These are phyloP conservation scores for Eutrema japonicum DNA, from an alignment of 345 rosid genomes.

Conservation along the genomic window DNA sequence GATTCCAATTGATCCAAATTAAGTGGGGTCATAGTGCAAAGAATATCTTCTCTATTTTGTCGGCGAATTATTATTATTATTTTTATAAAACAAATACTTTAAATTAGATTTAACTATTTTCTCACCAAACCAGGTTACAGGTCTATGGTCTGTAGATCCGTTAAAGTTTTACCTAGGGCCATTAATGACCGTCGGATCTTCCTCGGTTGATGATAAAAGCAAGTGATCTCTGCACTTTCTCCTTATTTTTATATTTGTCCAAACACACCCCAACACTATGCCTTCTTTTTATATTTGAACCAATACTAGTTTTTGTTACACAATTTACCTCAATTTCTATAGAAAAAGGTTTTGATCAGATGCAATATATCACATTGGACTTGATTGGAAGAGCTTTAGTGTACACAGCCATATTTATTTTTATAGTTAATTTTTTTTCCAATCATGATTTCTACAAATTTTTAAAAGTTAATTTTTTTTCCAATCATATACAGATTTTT, in stretches of 20 bases:
- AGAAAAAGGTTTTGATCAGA: not conserved
- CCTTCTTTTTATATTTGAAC: not conserved
- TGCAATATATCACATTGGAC: not conserved
- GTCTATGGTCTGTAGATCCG: slow-evolving; percentile 25
- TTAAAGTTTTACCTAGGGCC: slow-evolving; percentile 5
- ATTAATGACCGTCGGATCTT: slow-evolving; percentile 54
- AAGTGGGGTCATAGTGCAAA: slow-evolving; percentile 34
- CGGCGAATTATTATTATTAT: slow-evolving; percentile 37
- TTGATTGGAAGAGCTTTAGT: too few species aligned
- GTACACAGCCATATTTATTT: too few species aligned
- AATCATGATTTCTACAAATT: too few species aligned
- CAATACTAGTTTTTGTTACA: not conserved
- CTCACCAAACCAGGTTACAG: slow-evolving; percentile 9
- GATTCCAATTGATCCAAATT: not conserved
- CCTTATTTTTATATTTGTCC: not conserved
- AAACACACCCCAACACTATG: slow-evolving; percentile 32
- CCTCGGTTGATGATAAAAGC: slow-evolving; percentile 31
- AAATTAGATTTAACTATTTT: not conserved
- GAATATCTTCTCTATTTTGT: slow-evolving; percentile 17
- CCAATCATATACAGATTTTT: too few species aligned
- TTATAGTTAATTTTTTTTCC: too few species aligned
- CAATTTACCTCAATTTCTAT: not conserved
- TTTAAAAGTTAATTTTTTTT: too few species aligned
- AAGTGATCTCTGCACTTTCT: slow-evolving; percentile 14
- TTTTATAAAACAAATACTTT: not conserved